These are phyloP conservation scores for Daldinia vernicosa DNA, from an alignment of 495 filamentous ascomycete species.

Conservation along the genomic window DNA sequence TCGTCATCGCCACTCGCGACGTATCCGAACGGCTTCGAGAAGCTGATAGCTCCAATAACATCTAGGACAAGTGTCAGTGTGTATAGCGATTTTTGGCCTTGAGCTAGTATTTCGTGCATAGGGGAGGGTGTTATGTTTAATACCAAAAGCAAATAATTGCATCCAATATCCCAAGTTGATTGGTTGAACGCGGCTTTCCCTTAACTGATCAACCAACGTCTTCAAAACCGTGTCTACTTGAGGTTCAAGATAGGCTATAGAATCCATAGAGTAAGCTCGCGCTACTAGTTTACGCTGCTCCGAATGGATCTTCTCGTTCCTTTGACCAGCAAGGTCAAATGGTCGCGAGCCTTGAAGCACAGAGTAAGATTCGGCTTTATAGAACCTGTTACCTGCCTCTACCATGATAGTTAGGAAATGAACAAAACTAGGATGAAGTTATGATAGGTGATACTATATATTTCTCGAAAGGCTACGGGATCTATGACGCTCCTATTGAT, in stretches of 20 bases:
- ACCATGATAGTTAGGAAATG: neutral
- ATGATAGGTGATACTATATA: neutral
- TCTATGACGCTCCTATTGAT: neutral
- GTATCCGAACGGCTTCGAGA: conserved; percentile 24
- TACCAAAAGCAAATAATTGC: neutral
- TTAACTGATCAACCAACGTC: neutral
- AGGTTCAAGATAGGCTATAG: conserved; percentile 15
- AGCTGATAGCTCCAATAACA: conserved; percentile 24
- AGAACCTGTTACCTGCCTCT: neutral
- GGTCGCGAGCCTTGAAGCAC: conserved; percentile 15
- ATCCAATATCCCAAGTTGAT: conserved; percentile 1
- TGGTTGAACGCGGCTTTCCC: neutral
- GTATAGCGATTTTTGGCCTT: neutral
- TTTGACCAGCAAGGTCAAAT: conserved; percentile 21
- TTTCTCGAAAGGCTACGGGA: neutral
- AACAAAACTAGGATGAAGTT: neutral
- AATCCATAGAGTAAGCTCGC: conserved; percentile 27
- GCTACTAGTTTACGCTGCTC: conserved; percentile 30
- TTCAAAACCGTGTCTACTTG: conserved; percentile 16
- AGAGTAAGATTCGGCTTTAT: conserved; percentile 6
- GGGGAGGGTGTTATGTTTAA: neutral
- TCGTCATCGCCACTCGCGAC: conserved; percentile 8
- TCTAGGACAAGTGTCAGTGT: conserved; percentile 5
- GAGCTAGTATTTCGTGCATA: neutral
- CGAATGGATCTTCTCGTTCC: conserved; percentile 26